Evolutionary conservation across 2,329 filamentous ascomycete genomes (phyloP), one percentile per base, ranked within the genome.

Genomic region (Botrytis sinoallii): DNA sequence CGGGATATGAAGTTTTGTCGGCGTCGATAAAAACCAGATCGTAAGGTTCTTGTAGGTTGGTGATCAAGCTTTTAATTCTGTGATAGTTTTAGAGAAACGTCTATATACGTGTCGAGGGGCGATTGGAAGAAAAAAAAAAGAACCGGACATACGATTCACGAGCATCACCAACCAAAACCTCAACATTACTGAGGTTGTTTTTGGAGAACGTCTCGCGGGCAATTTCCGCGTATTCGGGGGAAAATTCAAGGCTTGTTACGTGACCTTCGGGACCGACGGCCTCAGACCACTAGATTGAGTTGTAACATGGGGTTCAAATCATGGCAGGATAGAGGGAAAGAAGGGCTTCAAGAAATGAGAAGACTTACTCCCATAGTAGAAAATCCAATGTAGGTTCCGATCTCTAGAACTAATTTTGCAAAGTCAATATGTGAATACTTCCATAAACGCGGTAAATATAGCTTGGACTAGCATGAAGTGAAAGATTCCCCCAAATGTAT

Each of bases 21-120:
- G 86, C 86, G 73, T 88, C 86, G 75, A 88, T 83, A 78, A 88
- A 88, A 78, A 88, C 83, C 63, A 88, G 80, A 78, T 88, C 87
- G 76, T 86, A 88, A 6, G 87, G 85, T 76, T 84, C 79, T 52
- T 79, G 73, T 73, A 76, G 66, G 16, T 60, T 75, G n/a, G 35
- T 8, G 14, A 70, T 66, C 61, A 77, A 48, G 8, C 59, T 75
- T 46, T 74, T 71, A 14, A 78, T 69, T 20, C 76, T 77, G 48
- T 18, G 60, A 29, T 25, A 10, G n/a, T 32, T 25, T 80, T 78
- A 46, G 63, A 46, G 20, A 25, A 22, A 46, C n/a, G 12, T 55
- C 59, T 25, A 61, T 8, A n/a, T 32, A 12, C 22, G n/a, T 46
- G 40, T 16, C 29, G 38, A n/a, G 40, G 4, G 9, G 8, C 25